Evolutionary conservation across 495 filamentous ascomycete genomes (phyloP), one percentile per base, ranked within the genome.

Genomic region (Clohesyomyces aquaticus): DNA sequence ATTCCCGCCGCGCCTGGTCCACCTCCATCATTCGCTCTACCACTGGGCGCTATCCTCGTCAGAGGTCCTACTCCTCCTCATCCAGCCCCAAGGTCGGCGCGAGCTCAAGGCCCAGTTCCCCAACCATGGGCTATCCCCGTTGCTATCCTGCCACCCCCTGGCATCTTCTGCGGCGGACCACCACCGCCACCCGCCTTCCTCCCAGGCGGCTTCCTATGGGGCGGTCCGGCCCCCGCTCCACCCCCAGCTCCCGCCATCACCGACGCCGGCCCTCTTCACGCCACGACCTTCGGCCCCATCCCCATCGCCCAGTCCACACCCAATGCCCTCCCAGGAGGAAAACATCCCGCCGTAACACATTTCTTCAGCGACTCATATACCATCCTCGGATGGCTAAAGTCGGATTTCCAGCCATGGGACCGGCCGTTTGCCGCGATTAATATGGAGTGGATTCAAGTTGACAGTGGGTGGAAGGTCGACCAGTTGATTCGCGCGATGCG

Each of bases 361-460:
- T 38, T 38, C 32, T 38, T 38, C 32, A 22, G 43, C 43, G 43
- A 22, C 43, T 22, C 43, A 4, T 18, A 47, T 18, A 47, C 21
- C 43, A 47, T 47, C 16, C 43, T 47, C 43, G 43, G 43, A 6
- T 38, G 32, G 32, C 32, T 38, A 14, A 38, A 26, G 18, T 26
- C 49, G 10, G 26, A 26, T 1, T 35, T 32, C 23, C 21, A 35
- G 1, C 56, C 45, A 1, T 59, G 56, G 56, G 28, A 45, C 16
- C 23, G 18, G 25, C 16, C 26, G 1, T 3, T 22, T 4, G 18
- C 23, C 19, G 11, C 26, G 16, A 42, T 66, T 38, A 32, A 25
- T 4, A 29, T 55, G 10, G 63, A 66, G 28, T 19, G 12, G 21
- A 18, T 66, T 1, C 50, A 61, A 10, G 11, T 66, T 12, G 56